Percentiles rank a stretch among this genome's conserved stretches.
phyloP scores from a whole-genome alignment of 306 rosid genomes.

The Corylus americana region DNA sequence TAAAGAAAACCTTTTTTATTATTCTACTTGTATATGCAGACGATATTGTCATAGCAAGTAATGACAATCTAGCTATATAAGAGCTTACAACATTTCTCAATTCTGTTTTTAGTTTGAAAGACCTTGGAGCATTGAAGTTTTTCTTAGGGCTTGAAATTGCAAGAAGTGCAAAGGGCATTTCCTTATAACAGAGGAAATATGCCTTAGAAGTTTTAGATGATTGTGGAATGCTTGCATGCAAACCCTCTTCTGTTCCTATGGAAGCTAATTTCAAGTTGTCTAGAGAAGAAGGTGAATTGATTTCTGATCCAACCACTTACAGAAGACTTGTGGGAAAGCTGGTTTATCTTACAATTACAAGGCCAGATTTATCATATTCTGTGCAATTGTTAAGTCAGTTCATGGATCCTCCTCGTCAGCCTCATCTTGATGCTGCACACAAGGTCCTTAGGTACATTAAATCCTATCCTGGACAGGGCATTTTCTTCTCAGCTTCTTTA shows the following conservation, averaged over 20 bases:
- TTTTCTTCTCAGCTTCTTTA: too few relatives aligned
- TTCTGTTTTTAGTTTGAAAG: not conserved
- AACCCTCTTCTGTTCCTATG: not conserved
- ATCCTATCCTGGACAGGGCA: too few relatives aligned
- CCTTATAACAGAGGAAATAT: not conserved
- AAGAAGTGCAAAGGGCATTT: not conserved
- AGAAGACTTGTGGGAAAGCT: not conserved
- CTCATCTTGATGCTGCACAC: too few relatives aligned
- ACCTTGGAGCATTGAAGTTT: not conserved
- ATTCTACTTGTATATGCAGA: too few relatives aligned
- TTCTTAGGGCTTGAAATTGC: not conserved
- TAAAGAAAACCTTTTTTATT: not conserved
- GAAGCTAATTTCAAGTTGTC: not conserved
- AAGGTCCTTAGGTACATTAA: too few relatives aligned
- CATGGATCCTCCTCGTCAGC: not conserved
- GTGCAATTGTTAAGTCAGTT: too few relatives aligned
- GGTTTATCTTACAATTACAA: not conserved
- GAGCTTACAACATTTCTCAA: not conserved
- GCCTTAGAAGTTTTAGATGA: not conserved
- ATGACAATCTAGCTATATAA: not conserved
- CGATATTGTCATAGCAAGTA: too few relatives aligned
- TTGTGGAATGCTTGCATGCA: not conserved
- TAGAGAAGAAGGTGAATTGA: not conserved
- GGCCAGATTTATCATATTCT: not conserved
- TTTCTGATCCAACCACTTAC: not conserved